These are phyloP conservation scores for Urostyla sp. DNA, from an alignment of 73 alveolate genomes.

Conservation along the genomic window DNA sequence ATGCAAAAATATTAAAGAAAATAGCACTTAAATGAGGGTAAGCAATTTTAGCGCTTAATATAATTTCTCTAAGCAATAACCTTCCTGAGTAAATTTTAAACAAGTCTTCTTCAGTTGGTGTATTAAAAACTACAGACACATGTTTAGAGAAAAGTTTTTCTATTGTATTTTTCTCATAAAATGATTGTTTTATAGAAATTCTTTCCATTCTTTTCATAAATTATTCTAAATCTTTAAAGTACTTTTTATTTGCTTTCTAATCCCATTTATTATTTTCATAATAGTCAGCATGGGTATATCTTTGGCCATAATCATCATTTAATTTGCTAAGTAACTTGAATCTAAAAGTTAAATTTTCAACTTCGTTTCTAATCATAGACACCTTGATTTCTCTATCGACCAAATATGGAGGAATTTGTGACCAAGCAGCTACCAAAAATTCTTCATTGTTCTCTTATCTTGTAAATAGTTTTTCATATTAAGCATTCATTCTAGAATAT, in stretches of 20 bases:
- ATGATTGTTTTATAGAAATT: too few species aligned
- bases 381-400: constrained; percentile 15
- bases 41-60: background rate
- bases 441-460: background rate
- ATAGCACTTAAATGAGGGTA: background rate
- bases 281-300: background rate
- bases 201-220: background rate
- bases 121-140: too few species aligned
- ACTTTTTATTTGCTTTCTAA: background rate
- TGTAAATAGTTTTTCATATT: background rate
- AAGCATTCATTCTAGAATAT: background rate
- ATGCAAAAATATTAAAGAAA: background rate
- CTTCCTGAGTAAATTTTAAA: constrained; percentile 12
- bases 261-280: background rate
- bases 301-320: background rate
- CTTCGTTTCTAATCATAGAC: constrained; percentile 32
- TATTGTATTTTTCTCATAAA: too few species aligned
- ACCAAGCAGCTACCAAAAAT: constrained; percentile 8
- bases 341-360: constrained; percentile 7
- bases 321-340: constrained; percentile 4
- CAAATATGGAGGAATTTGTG: background rate
- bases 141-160: too few species aligned
- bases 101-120: background rate
- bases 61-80: background rate
- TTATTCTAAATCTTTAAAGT: background rate